Percentiles rank a stretch among this genome's conserved stretches.
Evolutionary conservation across 169 alveolate genomes (phyloP).

Genomic region (Eimeria acervulina): DNA sequence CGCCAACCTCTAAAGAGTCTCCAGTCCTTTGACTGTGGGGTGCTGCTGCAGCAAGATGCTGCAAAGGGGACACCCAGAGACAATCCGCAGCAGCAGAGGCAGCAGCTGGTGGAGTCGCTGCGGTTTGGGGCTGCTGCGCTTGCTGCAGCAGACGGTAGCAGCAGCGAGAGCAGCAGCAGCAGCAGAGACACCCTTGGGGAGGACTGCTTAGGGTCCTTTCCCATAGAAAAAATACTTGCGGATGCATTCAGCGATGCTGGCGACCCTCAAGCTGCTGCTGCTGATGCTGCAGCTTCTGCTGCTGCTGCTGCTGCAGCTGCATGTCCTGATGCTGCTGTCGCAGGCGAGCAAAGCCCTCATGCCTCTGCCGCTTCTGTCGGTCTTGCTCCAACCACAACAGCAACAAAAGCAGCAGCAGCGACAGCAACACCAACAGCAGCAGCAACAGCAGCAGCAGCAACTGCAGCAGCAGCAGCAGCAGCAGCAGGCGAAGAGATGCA

Average conservation of each 20-base stretch:
- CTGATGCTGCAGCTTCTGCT: too few relatives aligned
- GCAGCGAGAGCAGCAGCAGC: background rate
- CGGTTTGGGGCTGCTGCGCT: constrained; percentile 48
- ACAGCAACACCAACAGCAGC: background rate
- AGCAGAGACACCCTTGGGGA: background rate
- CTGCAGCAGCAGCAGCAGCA: constrained; percentile 1
- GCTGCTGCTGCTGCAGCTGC: too few relatives aligned
- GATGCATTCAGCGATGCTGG: background rate
- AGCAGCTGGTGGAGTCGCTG: constrained; percentile 11
- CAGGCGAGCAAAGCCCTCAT: too few relatives aligned
- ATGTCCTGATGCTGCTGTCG: too few relatives aligned
- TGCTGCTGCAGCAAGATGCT: background rate
- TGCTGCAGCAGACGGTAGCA: constrained; percentile 24
- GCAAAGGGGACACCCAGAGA: background rate
- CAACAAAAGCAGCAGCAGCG: background rate
- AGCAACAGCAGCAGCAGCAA: background rate
- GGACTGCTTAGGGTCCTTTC: background rate
- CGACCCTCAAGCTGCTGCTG: too few relatives aligned
- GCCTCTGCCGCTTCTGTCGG: background rate
- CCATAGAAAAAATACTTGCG: background rate
- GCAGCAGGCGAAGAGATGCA: constrained; percentile 9
- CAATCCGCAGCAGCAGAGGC: constrained; percentile 20
- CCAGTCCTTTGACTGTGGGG: constrained; percentile 50
- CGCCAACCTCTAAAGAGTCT: background rate
- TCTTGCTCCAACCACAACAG: background rate